Percentiles rank a stretch among this genome's conserved stretches.
Evolutionary conservation across 2,329 filamentous ascomycete species (phyloP).

Genomic region (Talaromyces funiculosus): DNA sequence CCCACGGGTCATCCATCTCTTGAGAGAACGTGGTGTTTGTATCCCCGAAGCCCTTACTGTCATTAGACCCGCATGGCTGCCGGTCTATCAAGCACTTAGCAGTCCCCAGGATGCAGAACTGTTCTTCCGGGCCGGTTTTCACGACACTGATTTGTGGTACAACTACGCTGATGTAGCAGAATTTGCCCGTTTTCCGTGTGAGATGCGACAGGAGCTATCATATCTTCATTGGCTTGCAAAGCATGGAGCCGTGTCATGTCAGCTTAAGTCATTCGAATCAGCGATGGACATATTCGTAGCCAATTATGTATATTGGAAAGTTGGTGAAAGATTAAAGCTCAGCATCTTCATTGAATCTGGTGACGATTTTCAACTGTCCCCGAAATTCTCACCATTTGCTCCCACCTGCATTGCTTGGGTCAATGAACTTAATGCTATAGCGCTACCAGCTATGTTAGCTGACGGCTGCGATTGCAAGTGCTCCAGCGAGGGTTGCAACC

Average conservation of each 20-base stretch:
- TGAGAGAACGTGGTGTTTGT: background rate
- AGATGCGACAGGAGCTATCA: background rate
- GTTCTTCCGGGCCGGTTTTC: background rate
- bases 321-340: background rate
- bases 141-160: background rate
- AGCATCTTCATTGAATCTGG: background rate
- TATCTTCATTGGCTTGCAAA: background rate
- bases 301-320: background rate
- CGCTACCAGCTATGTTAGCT: background rate
- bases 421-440: background rate
- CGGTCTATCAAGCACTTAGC: background rate
- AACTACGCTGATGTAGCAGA: background rate
- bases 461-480: background rate
- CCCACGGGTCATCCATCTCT: background rate
- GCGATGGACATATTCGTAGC: background rate
- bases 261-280: background rate
- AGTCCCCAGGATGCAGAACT: background rate
- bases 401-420: background rate
- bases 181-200: background rate
- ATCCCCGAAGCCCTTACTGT: background rate
- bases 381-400: too few relatives aligned
- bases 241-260: background rate
- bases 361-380: background rate
- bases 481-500: background rate
- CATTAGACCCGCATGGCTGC: background rate